phyloP scores from a whole-genome alignment of 306 rosid genomes.

The Elaeagnus macrophylla region DNA sequence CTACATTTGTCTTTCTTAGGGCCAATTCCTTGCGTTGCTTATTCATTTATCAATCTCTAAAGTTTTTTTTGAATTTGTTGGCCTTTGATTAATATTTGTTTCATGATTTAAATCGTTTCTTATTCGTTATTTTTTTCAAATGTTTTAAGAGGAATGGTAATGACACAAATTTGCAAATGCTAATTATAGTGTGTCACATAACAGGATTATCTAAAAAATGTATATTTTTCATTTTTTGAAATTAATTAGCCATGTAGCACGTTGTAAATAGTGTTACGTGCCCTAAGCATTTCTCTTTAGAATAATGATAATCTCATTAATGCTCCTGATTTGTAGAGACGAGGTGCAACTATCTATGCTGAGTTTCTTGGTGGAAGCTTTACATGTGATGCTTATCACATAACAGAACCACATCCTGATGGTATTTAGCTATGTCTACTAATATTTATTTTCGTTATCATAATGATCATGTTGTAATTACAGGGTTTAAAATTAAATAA shows the following conservation, averaged over 20 bases:
- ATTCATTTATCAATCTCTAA: not conserved
- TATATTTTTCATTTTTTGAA: no score
- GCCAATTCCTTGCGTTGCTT: not conserved
- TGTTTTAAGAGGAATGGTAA: no score
- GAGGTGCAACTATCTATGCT: conserved; percentile 89
- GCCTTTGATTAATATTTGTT: not conserved
- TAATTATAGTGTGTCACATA: no score
- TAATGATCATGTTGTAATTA: no score
- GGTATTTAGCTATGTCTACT: conserved; percentile 35
- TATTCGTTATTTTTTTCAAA: no score
- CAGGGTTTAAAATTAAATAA: no score
- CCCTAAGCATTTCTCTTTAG: conserved; percentile 7
- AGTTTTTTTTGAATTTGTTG: not conserved
- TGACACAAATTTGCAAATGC: no score
- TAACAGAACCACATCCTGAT: conserved; percentile 96
- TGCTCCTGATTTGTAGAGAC: conserved; percentile 37
- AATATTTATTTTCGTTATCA: no score
- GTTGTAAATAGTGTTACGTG: no score
- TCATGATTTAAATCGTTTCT: no score
- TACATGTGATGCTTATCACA: conserved; percentile 86
- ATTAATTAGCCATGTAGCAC: no score
- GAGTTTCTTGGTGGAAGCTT: conserved; percentile 97
- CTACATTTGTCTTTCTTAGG: not conserved
- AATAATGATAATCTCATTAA: not conserved
- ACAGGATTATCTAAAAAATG: no score